These are phyloP conservation scores for Flaveria brownii DNA, from an alignment of 129 eudicot species.

Conservation along the genomic window DNA sequence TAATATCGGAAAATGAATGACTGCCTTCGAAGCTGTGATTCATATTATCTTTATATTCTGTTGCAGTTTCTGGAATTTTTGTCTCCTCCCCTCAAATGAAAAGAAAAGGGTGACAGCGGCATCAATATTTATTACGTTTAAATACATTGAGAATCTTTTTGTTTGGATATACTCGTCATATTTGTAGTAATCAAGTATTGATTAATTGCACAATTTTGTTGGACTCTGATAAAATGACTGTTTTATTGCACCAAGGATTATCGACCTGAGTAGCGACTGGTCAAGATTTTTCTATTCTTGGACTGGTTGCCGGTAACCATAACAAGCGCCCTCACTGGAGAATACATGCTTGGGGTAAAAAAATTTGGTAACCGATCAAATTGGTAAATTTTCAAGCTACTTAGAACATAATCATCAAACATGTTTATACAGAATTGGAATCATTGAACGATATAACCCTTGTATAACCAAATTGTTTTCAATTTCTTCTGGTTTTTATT, in stretches of 20 bases:
- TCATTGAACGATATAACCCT: too few relatives aligned
- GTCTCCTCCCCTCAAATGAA: neutral
- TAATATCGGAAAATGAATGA: neutral
- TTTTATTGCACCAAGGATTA: neutral
- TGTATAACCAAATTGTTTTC: too few relatives aligned
- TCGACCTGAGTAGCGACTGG: too few relatives aligned
- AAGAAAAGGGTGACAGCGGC: neutral
- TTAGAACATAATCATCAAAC: too few relatives aligned
- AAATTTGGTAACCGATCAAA: too few relatives aligned
- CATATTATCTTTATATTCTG: neutral
- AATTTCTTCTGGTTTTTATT: too few relatives aligned
- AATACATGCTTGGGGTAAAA: too few relatives aligned
- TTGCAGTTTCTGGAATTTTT: constrained; percentile 21
- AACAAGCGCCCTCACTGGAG: too few relatives aligned
- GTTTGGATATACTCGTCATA: neutral
- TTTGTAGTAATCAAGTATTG: neutral
- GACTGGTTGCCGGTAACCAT: too few relatives aligned
- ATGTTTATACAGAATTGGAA: too few relatives aligned
- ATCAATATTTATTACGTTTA: neutral
- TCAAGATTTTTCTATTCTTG: too few relatives aligned
- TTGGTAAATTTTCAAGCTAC: too few relatives aligned
- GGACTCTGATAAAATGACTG: neutral
- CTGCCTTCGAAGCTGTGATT: neutral
- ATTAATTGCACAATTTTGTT: neutral
- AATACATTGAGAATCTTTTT: neutral